Percentiles rank a stretch among this genome's conserved stretches.
These are phyloP conservation scores for Sisymbrium irio DNA, from an alignment of 345 rosid species.

Conservation along the genomic window DNA sequence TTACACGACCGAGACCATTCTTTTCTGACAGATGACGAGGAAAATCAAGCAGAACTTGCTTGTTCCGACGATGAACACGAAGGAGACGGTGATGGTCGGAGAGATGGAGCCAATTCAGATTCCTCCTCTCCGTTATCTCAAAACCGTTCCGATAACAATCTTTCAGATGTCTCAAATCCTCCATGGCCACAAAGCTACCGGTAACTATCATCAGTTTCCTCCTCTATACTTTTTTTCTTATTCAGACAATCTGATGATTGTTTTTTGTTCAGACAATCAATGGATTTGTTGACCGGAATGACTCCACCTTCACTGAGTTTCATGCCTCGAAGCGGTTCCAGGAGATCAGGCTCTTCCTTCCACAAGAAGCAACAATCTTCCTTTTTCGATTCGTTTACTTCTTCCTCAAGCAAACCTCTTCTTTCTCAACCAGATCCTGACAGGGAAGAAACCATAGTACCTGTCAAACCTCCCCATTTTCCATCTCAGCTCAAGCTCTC, in stretches of 20 bases:
- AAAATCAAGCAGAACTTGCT: conserved; percentile 57
- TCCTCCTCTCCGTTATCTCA: conserved; percentile 27
- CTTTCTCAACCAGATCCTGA: conserved; percentile 35
- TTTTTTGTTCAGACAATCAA: conserved; percentile 38
- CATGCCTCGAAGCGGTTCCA: conserved; percentile 29
- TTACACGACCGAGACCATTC: conserved; percentile 60
- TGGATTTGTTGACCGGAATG: conserved; percentile 51
- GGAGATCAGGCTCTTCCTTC: conserved; percentile 33
- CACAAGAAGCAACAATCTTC: conserved; percentile 36
- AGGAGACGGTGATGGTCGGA: conserved; percentile 30
- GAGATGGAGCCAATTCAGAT: conserved; percentile 14
- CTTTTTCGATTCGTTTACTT: conserved; percentile 31
- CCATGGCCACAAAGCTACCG: conserved; percentile 81
- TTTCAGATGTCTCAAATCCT: conserved; percentile 11
- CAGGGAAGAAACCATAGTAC: conserved; percentile 30
- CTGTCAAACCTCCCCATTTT: conserved; percentile 19
- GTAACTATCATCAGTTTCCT: conserved; percentile 39
- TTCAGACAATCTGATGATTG: background rate
- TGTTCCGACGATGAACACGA: conserved; percentile 40
- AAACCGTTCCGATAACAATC: conserved; percentile 19
- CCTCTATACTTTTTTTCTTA: conserved; percentile 22
- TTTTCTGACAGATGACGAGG: conserved; percentile 75
- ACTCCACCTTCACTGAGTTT: conserved; percentile 48
- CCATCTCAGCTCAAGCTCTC: conserved; percentile 34
- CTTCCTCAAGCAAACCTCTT: conserved; percentile 44